Percentiles rank a stretch among this genome's conserved stretches.
phyloP scores from a whole-genome alignment of 257 asterid genomes.

The Craterostigma plantagineum region DNA sequence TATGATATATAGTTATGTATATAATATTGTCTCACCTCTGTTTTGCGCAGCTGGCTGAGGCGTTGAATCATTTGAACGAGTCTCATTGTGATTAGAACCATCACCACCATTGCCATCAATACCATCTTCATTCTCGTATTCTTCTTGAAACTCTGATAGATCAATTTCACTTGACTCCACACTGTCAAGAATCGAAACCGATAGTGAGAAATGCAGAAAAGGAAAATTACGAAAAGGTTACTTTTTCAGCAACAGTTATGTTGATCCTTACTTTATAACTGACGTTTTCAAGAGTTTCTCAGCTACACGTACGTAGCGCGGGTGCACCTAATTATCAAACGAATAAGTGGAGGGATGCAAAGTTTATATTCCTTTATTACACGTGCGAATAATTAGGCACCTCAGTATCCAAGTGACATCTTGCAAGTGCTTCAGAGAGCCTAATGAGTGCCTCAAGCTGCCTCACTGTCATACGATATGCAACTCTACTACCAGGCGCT shows the following conservation, averaged over 20 bases:
- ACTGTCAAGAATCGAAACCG: slow-evolving; percentile 25
- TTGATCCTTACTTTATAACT: slow-evolving; percentile 50
- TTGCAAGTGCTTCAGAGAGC: slow-evolving; percentile 96
- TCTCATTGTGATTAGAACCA: too few species aligned
- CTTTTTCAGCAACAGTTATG: slow-evolving; percentile 2
- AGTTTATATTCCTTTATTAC: background rate
- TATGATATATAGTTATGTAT: background rate
- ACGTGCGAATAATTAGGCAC: slow-evolving; percentile 14
- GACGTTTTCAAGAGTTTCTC: slow-evolving; percentile 75
- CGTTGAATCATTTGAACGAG: slow-evolving; percentile 17
- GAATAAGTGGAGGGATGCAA: slow-evolving; percentile 6
- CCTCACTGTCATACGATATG: slow-evolving; percentile 98
- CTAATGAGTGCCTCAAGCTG: slow-evolving; percentile 89
- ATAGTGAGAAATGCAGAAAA: background rate
- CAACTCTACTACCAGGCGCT: slow-evolving; percentile 91
- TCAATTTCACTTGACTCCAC: slow-evolving; percentile 96
- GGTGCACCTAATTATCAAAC: slow-evolving; percentile 36
- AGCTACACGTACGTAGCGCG: slow-evolving; percentile 60
- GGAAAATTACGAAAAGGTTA: background rate
- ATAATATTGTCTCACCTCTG: background rate
- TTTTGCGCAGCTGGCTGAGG: slow-evolving; percentile 25
- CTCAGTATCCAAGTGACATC: slow-evolving; percentile 66
- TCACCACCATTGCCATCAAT: slow-evolving; percentile 19
- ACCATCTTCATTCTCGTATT: slow-evolving; percentile 21
- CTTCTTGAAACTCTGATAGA: slow-evolving; percentile 86